Evolutionary conservation across 345 rosid genomes (phyloP), one percentile per base, ranked within the genome.

Genomic region (Salix exigua): DNA sequence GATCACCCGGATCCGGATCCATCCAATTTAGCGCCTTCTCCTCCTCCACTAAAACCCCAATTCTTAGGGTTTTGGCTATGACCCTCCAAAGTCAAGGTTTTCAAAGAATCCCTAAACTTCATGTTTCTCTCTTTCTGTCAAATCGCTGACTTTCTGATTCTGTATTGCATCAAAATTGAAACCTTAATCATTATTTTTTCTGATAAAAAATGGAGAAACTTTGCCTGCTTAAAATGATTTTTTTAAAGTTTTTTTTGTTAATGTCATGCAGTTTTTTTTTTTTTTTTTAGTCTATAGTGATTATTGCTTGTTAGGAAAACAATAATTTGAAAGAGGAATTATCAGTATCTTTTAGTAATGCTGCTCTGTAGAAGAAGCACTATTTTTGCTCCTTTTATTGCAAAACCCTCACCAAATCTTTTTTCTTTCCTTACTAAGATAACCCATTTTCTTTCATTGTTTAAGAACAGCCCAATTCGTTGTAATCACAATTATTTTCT

Each of bases 281-380:
- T 0, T 30, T 31, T 6, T 25, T 55, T 55, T 58, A n/a, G 62
- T 3, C 0, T 58, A 7, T n/a, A 58, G n/a, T 58, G 26, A 9
- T 9, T 55, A 23, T 55, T 58, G 6, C 28, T n/a, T 58, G 28
- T 23, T n/a, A 58, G 26, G 25, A 58, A 58, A 7, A 53, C 9
- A 21, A 58, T 23, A 58, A 9, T 58, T 58, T 58, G 62, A 58
- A 35, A 46, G 48, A 71, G 60, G 70, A 50, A 25, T 35, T 25
- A 37, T 38, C 17, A 64, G 8, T 65, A 19, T 51, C 64, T 38
- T 66, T 23, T 18, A 78, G 75, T 73, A 76, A 89, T 88, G 93
- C 84, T 81, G 69, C 84, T 81, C 67, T 79, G 83, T 38, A 82
- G 85, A 76, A 84, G 62, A 4, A 58, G 62, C 25, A n/a, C 71